Percentiles rank a stretch among this genome's conserved stretches.
Conservation (phyloP, 768 basidiomycete genomes). For the Lactarius deliciosus region DNA sequence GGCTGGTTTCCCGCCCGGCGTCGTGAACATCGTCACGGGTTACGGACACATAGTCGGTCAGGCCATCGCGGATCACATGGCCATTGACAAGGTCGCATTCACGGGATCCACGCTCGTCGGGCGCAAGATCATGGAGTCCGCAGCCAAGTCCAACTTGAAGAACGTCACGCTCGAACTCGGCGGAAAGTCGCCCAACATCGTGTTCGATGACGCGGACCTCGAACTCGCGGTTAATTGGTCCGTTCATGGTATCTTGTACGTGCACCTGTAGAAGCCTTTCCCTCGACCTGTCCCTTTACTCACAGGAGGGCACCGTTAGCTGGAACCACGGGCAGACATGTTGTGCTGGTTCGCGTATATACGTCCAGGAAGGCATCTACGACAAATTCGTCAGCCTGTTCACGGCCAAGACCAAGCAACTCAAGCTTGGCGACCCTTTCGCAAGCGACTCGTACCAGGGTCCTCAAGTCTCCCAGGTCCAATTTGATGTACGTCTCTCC, state of each 20-base stretch:
- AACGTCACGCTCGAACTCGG: slow-evolving; percentile 70
- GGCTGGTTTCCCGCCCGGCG: slow-evolving; percentile 64
- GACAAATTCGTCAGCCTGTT: slow-evolving; percentile 69
- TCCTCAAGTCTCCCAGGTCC: slow-evolving; percentile 73
- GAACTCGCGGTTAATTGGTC: slow-evolving; percentile 60
- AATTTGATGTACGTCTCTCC: slow-evolving; percentile 59
- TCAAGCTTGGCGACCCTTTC: slow-evolving; percentile 78
- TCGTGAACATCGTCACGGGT: slow-evolving; percentile 59
- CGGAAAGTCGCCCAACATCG: slow-evolving; percentile 63
- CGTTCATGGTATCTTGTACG: slow-evolving; percentile 58
- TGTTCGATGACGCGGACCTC: slow-evolving; percentile 62
- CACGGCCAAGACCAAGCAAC: slow-evolving; percentile 48
- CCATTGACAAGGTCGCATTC: slow-evolving; percentile 69
- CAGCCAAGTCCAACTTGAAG: slow-evolving; percentile 63
- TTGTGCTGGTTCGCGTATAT: slow-evolving; percentile 79
- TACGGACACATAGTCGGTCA: slow-evolving; percentile 55
- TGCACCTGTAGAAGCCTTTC: neutral
- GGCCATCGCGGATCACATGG: slow-evolving; percentile 54
- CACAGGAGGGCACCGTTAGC: slow-evolving; percentile 36
- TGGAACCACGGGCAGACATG: slow-evolving; percentile 78
- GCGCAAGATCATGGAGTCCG: slow-evolving; percentile 60
- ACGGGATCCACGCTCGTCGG: slow-evolving; percentile 70
- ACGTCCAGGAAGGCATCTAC: slow-evolving; percentile 76
- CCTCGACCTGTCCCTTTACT: neutral
- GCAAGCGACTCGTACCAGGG: slow-evolving; percentile 59